Conservation (phyloP, 371 early-diverging fungal species). For the Gilbertella persicaria region DNA sequence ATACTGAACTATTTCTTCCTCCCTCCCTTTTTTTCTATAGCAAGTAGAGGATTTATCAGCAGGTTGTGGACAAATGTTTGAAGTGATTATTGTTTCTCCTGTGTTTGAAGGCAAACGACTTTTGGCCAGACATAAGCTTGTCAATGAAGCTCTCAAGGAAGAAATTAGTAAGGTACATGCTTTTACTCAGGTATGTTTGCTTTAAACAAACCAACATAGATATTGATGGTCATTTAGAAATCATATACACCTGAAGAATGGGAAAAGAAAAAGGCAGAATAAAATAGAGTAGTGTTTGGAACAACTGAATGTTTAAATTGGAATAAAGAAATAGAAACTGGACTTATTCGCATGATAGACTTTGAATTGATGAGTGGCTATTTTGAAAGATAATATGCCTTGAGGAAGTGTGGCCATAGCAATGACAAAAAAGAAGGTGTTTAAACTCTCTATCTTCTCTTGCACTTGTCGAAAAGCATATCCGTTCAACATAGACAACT, state of each 20-base stretch:
- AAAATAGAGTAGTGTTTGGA: no score
- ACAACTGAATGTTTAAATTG: no score
- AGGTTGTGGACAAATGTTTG: constrained; percentile 84
- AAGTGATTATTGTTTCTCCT: constrained; percentile 73
- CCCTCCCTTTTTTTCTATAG: constrained; percentile 30
- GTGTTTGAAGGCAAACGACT: constrained; percentile 71
- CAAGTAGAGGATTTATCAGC: constrained; percentile 59
- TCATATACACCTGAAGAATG: constrained; percentile 75
- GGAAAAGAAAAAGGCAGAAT: constrained; percentile 41
- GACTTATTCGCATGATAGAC: no score
- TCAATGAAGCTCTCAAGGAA: constrained; percentile 77
- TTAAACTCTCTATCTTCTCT: no score
- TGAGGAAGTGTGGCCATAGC: no score
- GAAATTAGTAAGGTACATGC: constrained; percentile 80
- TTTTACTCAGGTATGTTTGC: constrained; percentile 74
- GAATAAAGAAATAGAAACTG: no score
- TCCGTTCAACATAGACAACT: no score
- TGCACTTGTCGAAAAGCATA: no score
- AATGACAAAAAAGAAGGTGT: no score
- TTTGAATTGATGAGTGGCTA: no score
- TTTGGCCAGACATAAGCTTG: constrained; percentile 76
- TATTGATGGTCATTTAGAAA: constrained; percentile 55
- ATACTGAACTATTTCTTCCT: neutral
- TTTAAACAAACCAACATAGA: neutral
- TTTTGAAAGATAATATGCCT: no score